Evolutionary conservation across 371 early-diverging fungal species (phyloP).

Genomic region (Mucor lusitanicus): DNA sequence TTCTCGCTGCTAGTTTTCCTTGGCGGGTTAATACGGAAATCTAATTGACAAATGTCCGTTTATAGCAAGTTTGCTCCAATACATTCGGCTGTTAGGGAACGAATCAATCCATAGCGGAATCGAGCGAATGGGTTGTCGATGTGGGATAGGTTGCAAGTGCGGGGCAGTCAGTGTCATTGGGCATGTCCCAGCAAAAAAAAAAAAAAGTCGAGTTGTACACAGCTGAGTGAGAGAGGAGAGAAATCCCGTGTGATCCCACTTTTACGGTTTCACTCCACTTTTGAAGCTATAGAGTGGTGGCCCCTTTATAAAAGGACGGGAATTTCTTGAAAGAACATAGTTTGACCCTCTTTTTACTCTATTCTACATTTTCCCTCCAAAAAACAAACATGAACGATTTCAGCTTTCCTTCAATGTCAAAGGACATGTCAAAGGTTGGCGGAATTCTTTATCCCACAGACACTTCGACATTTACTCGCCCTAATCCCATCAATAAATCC

Average conservation of each 20-base stretch:
- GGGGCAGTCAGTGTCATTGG: conserved; percentile 16
- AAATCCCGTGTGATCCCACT: conserved; percentile 22
- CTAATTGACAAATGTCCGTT: neutral
- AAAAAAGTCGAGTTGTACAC: neutral
- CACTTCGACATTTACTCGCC: neutral
- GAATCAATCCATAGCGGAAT: conserved; percentile 20
- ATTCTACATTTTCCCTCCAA: neutral
- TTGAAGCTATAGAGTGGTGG: neutral
- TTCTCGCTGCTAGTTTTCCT: neutral
- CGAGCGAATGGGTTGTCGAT: neutral
- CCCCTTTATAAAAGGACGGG: conserved; percentile 20
- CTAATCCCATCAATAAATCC: conserved; percentile 1
- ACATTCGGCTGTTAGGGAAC: conserved; percentile 3
- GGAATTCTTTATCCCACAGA: conserved; percentile 13
- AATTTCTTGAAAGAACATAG: conserved; percentile 10
- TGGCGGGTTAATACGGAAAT: conserved; percentile 20
- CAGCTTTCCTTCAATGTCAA: conserved; percentile 11
- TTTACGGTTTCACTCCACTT: conserved; percentile 12
- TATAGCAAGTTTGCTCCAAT: conserved; percentile 9
- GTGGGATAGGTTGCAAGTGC: conserved; percentile 11
- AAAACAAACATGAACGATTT: conserved; percentile 18
- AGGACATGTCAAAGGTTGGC: conserved; percentile 12
- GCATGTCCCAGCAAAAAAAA: neutral
- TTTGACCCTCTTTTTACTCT: conserved; percentile 8
- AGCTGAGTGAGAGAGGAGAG: neutral